phyloP scores from a whole-genome alignment of 129 eudicot genomes.

The Ambrosia trifida region DNA sequence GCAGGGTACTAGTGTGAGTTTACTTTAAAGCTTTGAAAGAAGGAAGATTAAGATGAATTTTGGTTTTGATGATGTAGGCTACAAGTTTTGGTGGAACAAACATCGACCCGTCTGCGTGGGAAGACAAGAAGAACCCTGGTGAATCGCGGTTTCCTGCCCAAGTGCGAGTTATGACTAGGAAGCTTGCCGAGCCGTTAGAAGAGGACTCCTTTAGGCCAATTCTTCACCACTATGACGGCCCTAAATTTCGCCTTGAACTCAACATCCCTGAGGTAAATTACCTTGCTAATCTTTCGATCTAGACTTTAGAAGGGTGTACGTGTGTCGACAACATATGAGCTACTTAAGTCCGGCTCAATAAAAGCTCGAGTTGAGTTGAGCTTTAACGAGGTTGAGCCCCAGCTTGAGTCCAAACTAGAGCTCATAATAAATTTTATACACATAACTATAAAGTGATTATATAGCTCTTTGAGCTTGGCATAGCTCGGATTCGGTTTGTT shows the following conservation, averaged over 20 bases:
- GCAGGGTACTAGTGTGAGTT: not conserved
- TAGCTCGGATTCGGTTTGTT: no score
- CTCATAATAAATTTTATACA: no score
- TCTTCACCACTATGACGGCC: conserved; percentile 98
- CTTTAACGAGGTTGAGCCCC: no score
- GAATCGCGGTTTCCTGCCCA: conserved; percentile 99
- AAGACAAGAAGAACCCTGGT: conserved; percentile 92
- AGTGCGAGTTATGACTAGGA: conserved; percentile 82
- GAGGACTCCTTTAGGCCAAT: conserved; percentile 99
- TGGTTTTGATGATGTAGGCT: conserved; percentile 50
- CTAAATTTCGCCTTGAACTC: conserved; percentile 94
- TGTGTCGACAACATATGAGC: no score
- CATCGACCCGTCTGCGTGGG: conserved; percentile 95
- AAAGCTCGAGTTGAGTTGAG: no score
- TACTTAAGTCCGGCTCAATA: no score
- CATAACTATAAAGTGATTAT: no score
- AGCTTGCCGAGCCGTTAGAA: conserved; percentile 85
- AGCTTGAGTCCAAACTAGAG: no score
- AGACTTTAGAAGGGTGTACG: not conserved
- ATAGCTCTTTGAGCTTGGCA: no score
- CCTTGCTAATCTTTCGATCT: not conserved
- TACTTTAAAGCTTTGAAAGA: no score
- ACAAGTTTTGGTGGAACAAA: conserved; percentile 97
- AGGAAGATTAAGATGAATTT: not conserved
- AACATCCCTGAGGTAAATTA: conserved; percentile 87